Evolutionary conservation across 345 rosid genomes (phyloP).

Genomic region (Gossypium sturtianum): DNA sequence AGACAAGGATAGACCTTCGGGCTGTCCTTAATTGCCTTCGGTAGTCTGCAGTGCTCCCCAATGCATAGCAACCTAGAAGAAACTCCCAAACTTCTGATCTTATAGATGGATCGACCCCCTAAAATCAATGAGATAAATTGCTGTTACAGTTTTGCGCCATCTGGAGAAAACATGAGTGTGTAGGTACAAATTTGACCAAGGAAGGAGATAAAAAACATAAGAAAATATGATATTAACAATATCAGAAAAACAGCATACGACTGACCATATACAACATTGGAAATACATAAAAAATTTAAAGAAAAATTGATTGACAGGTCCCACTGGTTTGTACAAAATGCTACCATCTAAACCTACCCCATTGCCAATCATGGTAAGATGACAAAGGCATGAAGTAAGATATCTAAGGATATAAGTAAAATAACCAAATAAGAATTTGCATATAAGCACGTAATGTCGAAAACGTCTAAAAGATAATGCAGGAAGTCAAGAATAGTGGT

Average conservation of each 20-base stretch:
- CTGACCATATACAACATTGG: neutral
- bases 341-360: neutral
- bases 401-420: neutral
- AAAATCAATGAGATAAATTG: conserved; percentile 10
- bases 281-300: neutral
- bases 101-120: conserved; percentile 92
- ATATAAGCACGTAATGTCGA: neutral
- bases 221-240: neutral
- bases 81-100: conserved; percentile 96
- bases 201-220: neutral
- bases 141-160: neutral
- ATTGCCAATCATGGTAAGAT: neutral
- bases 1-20: conserved; percentile 46
- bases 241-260: neutral
- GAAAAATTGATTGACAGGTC: neutral
- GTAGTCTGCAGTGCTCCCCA: conserved; percentile 72
- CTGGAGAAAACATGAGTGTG: neutral
- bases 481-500: neutral
- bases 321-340: neutral
- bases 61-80: conserved; percentile 79
- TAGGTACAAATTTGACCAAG: neutral
- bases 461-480: neutral
- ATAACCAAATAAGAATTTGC: neutral
- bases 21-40: conserved; percentile 68
- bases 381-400: neutral